Percentiles rank a stretch among this genome's conserved stretches.
These are phyloP conservation scores for Annulohypoxylon stygium DNA, from an alignment of 495 filamentous ascomycete genomes.

Conservation along the genomic window DNA sequence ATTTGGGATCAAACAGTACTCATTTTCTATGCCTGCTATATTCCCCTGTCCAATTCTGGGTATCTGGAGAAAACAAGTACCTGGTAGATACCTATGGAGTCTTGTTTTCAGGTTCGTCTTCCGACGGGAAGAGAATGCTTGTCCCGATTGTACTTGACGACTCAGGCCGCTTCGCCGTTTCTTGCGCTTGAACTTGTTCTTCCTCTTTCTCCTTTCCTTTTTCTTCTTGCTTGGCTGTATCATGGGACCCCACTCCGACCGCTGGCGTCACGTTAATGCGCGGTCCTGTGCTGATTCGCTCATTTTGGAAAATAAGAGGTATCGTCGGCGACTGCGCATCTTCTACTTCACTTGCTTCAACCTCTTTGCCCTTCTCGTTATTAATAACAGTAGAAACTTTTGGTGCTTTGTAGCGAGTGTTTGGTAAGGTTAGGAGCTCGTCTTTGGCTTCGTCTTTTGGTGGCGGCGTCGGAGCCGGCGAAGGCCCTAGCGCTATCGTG, in stretches of 20 bases:
- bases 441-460: not conserved
- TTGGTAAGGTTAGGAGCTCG: not conserved
- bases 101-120: conserved; percentile 21
- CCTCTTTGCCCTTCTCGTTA: not conserved
- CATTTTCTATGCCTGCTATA: not conserved
- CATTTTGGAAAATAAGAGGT: not conserved
- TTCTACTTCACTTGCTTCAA: not conserved
- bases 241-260: not conserved
- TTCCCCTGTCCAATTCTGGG: not conserved
- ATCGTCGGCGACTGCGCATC: conserved; percentile 20
- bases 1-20: not conserved
- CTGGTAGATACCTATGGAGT: too few relatives aligned
- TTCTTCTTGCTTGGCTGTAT: not conserved
- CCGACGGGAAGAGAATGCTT: conserved; percentile 37
- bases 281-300: not conserved
- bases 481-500: conserved; percentile 19
- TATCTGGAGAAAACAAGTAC: not conserved
- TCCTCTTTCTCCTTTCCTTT: not conserved
- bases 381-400: not conserved
- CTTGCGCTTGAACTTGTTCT: not conserved
- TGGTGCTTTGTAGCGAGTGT: not conserved
- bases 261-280: not conserved
- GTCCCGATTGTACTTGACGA: conserved; percentile 25
- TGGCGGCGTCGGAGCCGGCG: conserved; percentile 17
- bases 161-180: not conserved